Conservation (phyloP, 2,329 filamentous ascomycete genomes). For the Colletotrichum scovillei region DNA sequence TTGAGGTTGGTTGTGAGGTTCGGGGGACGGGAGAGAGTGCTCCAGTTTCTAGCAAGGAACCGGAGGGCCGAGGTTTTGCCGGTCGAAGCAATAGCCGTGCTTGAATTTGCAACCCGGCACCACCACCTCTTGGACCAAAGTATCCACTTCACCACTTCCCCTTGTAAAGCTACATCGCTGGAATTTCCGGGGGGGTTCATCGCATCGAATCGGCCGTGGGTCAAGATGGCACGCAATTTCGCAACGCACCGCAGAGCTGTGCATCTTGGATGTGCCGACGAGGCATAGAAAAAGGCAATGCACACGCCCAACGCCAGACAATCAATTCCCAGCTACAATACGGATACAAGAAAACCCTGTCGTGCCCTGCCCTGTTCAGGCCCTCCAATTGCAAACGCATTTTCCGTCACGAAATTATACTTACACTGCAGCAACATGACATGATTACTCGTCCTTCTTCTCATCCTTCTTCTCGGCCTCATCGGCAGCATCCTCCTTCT, state of each 20-base stretch:
- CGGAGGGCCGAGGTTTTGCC: slow-evolving; percentile 28
- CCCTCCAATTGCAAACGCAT: background rate
- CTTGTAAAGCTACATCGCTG: slow-evolving; percentile 11
- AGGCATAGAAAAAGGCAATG: background rate
- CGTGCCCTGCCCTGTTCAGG: slow-evolving; percentile 6
- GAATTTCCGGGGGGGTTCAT: slow-evolving; percentile 9
- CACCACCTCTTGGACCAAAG: background rate
- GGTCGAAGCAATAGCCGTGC: slow-evolving; percentile 34
- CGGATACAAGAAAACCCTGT: slow-evolving; percentile 16
- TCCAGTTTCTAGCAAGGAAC: slow-evolving; percentile 29
- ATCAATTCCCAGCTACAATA: slow-evolving; percentile 30
- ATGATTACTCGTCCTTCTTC: slow-evolving; percentile 27
- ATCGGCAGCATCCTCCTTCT: slow-evolving; percentile 37
- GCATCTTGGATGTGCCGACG: background rate
- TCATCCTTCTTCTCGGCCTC: slow-evolving; percentile 33
- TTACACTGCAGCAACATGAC: slow-evolving; percentile 22
- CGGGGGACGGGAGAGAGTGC: slow-evolving; percentile 18
- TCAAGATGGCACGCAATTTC: background rate
- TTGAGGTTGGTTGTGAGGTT: slow-evolving; percentile 34
- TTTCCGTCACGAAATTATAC: slow-evolving; percentile 8
- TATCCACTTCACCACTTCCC: slow-evolving; percentile 26
- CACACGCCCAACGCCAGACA: slow-evolving; percentile 23
- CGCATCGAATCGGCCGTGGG: background rate
- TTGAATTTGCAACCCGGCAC: slow-evolving; percentile 31
- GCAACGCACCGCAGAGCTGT: background rate